A percentile compares a stretch with the other conserved stretches of the same genome.
Evolutionary conservation across 495 filamentous ascomycete genomes (phyloP).

Genomic region (Hypoxylon cercidicola): DNA sequence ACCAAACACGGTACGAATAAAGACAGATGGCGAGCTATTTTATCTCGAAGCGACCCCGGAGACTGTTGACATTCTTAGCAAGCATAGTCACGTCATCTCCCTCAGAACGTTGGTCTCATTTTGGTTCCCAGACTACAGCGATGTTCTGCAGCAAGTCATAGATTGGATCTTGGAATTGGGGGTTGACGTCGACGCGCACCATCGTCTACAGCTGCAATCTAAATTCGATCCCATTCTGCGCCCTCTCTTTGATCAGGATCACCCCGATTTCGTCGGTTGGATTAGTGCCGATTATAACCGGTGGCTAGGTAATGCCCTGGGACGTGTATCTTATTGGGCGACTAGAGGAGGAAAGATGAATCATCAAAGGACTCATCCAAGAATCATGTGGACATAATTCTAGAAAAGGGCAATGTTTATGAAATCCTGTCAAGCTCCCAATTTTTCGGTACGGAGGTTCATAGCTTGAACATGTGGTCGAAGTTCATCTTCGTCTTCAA

Average conservation of each 20-base stretch:
- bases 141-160: constrained; percentile 24
- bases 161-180: constrained; percentile 30
- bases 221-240: constrained; percentile 12
- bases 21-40: neutral
- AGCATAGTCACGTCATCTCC: constrained; percentile 6
- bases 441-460: too few species aligned
- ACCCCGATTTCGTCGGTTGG: constrained; percentile 10
- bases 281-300: too few species aligned
- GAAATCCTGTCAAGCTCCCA: too few species aligned
- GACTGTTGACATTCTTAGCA: neutral
- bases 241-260: constrained; percentile 16
- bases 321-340: neutral
- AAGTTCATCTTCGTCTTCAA: too few species aligned
- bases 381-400: too few species aligned
- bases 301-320: neutral
- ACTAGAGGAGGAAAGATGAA: too few species aligned
- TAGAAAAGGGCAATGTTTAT: too few species aligned
- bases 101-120: constrained; percentile 17
- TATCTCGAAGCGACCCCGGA: neutral
- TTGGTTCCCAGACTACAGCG: constrained; percentile 25
- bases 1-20: neutral
- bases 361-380: too few species aligned
- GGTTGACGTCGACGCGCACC: constrained; percentile 5
- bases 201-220: constrained; percentile 14
- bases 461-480: too few species aligned